Base-by-base conservation (phyloP, 2,329 filamentous ascomycete species). In the Aspergillus calidoustus region DNA sequence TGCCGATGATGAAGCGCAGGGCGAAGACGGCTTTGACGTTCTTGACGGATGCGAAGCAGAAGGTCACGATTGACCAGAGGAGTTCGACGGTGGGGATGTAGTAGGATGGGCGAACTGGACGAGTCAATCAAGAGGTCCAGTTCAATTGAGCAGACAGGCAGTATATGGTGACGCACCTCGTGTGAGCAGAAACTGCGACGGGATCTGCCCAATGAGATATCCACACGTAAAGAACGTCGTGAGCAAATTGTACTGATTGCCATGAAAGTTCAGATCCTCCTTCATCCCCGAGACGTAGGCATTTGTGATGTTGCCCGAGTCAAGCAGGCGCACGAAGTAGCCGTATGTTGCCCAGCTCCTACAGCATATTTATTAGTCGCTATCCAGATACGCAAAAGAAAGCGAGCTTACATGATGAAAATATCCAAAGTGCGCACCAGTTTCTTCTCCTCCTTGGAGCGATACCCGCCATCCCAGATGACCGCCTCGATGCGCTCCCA, bases 311-410 rank as follows among this genome's bases (percentile, higher is more conserved):
- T 82, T 81, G 61, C 77, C 78, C 46, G 76, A 74, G 64, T 83
- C 82, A 9, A 83, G 76, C 69, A 76, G 73, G 62, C 84, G 84
- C 63, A 81, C 74, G 62, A 83, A 84, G 60, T 78, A 83, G 25
- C 49, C 49, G 13, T 51, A 51, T 31, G 49, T 51, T 31, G 49
- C 49, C 49, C 49, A 51, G 25, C 28, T 34, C 49, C 49, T 51
- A 4, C 25, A 9, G 4, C 49, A 19, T 6, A 7, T 51, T 51
- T 6, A 7, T 51, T 51, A 51, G 25, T 41, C 15, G 6, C 4
- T 28, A 28, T 28, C 25, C 4, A 7, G 6, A 28, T 28, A 28
- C 25, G 4, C 6, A 15, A 3, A 3, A 1, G 5, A 4, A 11
- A 11, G 34, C 15, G 1, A 6, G 11, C 34, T 7, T 51, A 19